Base-by-base conservation (phyloP, 2,329 filamentous ascomycete genomes). In the Coniochaeta sp. region DNA sequence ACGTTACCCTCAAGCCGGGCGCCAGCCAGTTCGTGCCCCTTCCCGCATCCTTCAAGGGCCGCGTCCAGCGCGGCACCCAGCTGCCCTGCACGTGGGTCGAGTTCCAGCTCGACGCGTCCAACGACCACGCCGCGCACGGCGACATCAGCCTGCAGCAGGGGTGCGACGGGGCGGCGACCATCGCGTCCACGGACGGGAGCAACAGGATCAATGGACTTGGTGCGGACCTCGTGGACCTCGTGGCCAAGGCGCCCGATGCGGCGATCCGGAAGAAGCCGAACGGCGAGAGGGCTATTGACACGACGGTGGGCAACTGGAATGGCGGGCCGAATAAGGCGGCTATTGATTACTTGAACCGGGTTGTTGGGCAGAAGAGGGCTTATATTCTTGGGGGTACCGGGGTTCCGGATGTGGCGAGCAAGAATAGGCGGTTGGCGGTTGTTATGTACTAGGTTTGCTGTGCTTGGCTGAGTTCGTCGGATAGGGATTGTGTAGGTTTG, bases 51-150 rank as follows among this genome's bases (percentile, higher is more conserved):
- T 70, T 69, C 63, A 71, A 72, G 54, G 69, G 69, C 53, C 66
- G 69, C n/a, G 67, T 71, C 12, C 68, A 71, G 58, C 64, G 68
- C 31, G 68, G 67, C 6, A 64, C 58, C 33, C 56, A 61, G 27
- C 60, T 63, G n/a, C 68, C 68, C 1, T 61, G 63, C 18, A 71
- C 68, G 1, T 71, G 68, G 67, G 66, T 63, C 20, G 68, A 70
- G 54, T 70, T 71, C 56, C 68, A 71, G 53, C 57, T 71, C 51
- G 60, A 63, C 24, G 67, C 68, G 10, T 55, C 56, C 2, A 60
- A 70, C 51, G 68, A 71, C 56, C 58, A 62, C 14, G 55, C 56
- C 6, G 67, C 67, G 1, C 68, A 71, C 52, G 69, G 69, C 22
- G 67, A 71, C 51, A 65, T 71, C 49, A n/a, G 7, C 14, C 49